These are phyloP conservation scores for Pichia thaimueangensis DNA, from an alignment of 805 yeast genomes.

Conservation along the genomic window DNA sequence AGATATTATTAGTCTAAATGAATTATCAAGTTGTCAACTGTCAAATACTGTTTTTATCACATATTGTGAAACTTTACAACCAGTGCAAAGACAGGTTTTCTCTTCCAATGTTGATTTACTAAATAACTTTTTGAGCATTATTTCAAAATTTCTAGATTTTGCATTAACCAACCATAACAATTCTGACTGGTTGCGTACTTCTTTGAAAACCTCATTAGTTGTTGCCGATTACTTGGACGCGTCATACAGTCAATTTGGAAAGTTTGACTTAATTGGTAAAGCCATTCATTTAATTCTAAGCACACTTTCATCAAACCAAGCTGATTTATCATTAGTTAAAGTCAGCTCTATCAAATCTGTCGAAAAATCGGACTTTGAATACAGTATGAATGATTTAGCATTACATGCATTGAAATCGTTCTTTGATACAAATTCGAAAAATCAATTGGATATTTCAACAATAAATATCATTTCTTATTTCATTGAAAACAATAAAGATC, in stretches of 20 bases:
- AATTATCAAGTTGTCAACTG: slow-evolving; percentile 51
- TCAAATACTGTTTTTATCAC: slow-evolving; percentile 31
- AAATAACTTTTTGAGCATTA: slow-evolving; percentile 31
- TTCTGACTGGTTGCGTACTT: slow-evolving; percentile 43
- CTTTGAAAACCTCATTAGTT: slow-evolving; percentile 35
- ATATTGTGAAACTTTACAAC: slow-evolving; percentile 24
- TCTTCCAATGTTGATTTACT: slow-evolving; percentile 42
- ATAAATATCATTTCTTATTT: slow-evolving; percentile 44
- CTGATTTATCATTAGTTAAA: slow-evolving; percentile 18
- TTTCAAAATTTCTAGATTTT: slow-evolving; percentile 20
- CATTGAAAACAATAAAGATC: slow-evolving; percentile 22
- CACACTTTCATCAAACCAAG: slow-evolving; percentile 24
- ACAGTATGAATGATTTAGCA: slow-evolving; percentile 15
- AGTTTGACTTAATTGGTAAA: slow-evolving; percentile 20
- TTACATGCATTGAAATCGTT: slow-evolving; percentile 45
- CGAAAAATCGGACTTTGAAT: not conserved
- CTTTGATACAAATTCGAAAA: slow-evolving; percentile 57
- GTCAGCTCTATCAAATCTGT: slow-evolving; percentile 5
- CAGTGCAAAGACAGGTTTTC: slow-evolving; percentile 28
- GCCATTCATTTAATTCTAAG: slow-evolving; percentile 36
- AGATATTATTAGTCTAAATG: slow-evolving; percentile 47
- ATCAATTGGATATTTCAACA: slow-evolving; percentile 55
- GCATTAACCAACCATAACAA: slow-evolving; percentile 17
- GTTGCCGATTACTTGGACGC: slow-evolving; percentile 29
- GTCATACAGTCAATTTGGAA: slow-evolving; percentile 13